Conservation (phyloP, 371 early-diverging fungal genomes). For the Nematocida ironsii region DNA sequence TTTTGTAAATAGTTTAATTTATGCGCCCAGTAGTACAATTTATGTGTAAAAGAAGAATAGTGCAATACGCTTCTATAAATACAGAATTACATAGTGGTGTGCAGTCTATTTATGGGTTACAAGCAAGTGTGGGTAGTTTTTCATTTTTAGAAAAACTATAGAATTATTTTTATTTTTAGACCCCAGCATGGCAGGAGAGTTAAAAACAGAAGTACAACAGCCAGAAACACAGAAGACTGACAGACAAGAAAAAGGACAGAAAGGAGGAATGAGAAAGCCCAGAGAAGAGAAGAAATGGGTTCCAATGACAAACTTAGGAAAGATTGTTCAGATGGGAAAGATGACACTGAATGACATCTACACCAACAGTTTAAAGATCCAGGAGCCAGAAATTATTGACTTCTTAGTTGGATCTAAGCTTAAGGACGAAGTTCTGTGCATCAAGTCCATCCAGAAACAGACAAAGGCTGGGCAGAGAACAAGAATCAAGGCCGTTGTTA, state of each 20-base stretch:
- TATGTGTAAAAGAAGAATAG: too few relatives aligned
- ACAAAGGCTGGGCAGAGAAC: constrained; percentile 99
- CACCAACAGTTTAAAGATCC: constrained; percentile 90
- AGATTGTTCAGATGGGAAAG: constrained; percentile 68
- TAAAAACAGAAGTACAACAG: constrained; percentile 20
- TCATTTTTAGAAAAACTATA: constrained; percentile 5
- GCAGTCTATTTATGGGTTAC: too few relatives aligned
- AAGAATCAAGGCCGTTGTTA: constrained; percentile 97
- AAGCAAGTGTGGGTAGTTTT: neutral
- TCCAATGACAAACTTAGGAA: constrained; percentile 70
- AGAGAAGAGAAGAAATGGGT: constrained; percentile 69
- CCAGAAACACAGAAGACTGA: constrained; percentile 11
- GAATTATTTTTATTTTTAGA: constrained; percentile 45
- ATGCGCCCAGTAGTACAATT: too few relatives aligned
- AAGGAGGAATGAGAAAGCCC: constrained; percentile 8
- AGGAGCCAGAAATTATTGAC: constrained; percentile 98
- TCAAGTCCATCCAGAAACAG: constrained; percentile 99
- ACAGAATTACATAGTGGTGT: too few relatives aligned
- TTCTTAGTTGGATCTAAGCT: constrained; percentile 80
- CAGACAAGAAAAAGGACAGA: constrained; percentile 33
- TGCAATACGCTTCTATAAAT: too few relatives aligned
- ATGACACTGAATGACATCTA: constrained; percentile 86
- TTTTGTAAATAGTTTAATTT: too few relatives aligned
- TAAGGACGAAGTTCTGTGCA: constrained; percentile 97
- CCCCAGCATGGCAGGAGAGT: constrained; percentile 31